Evolutionary conservation across 305 asterid species (phyloP).

Genomic region (Solanum chacoense): DNA sequence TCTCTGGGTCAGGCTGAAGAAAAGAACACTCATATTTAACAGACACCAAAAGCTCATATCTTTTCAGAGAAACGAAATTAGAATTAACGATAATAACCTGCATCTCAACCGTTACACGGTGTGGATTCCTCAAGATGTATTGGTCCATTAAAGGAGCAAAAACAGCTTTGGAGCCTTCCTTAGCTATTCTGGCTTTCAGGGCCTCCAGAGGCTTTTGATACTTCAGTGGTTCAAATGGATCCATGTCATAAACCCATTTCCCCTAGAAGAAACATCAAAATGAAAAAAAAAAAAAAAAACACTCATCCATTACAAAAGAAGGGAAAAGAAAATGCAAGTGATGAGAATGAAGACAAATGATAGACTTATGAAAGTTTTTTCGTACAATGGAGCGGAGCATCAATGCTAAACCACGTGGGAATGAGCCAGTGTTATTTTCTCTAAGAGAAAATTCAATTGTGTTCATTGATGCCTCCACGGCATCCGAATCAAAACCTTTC

Average conservation of each 20-base stretch:
- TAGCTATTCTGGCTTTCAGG: slow-evolving; percentile 83
- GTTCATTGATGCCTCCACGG: slow-evolving; percentile 98
- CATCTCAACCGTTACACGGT: slow-evolving; percentile 87
- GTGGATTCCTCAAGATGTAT: slow-evolving; percentile 69
- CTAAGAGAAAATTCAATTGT: slow-evolving; percentile 95
- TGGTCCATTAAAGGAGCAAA: slow-evolving; percentile 85
- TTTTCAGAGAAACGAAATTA: background rate
- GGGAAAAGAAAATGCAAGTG: background rate
- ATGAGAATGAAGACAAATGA: background rate
- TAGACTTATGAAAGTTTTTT: slow-evolving; percentile 5
- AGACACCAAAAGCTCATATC: background rate
- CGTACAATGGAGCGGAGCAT: slow-evolving; percentile 93
- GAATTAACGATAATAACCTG: slow-evolving; percentile 39
- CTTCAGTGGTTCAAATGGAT: slow-evolving; percentile 88
- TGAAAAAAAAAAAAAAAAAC: background rate
- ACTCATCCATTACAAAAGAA: background rate
- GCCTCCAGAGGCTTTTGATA: slow-evolving; percentile 79
- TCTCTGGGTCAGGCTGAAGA: slow-evolving; percentile 89
- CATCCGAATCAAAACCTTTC: slow-evolving; percentile 86
- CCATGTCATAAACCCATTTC: slow-evolving; percentile 94
- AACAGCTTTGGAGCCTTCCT: slow-evolving; percentile 89
- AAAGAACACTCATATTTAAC: slow-evolving; percentile 13
- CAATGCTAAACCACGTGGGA: slow-evolving; percentile 93
- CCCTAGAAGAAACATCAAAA: slow-evolving; percentile 42
- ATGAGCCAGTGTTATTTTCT: slow-evolving; percentile 97